Conservation (phyloP, 148 eudicot genomes). For the Chenopodium quinoa region DNA sequence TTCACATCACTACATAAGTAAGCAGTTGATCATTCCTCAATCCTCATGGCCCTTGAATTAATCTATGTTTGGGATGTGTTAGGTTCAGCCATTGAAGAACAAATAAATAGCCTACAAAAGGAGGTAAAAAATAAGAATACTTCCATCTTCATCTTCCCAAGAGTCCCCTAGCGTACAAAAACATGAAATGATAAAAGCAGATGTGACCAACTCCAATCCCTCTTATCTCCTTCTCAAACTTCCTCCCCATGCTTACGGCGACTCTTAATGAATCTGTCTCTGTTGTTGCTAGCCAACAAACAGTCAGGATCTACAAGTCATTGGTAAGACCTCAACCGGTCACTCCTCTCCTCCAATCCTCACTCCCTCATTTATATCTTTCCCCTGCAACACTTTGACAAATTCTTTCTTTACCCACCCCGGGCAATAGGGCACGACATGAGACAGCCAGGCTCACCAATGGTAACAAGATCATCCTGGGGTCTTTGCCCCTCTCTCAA, state of each 20-base stretch:
- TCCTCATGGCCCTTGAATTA: neutral
- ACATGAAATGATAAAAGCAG: neutral
- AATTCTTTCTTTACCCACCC: neutral
- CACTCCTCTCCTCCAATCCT: neutral
- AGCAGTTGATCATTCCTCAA: too few relatives aligned
- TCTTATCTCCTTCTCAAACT: neutral
- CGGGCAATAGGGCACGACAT: neutral
- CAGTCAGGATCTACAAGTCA: neutral
- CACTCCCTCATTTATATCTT: neutral
- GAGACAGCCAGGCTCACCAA: neutral
- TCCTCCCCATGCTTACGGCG: neutral
- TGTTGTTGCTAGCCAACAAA: neutral
- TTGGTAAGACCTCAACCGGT: neutral
- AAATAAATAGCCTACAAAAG: neutral
- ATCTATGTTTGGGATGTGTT: neutral
- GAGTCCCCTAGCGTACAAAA: neutral
- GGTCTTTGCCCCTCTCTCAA: neutral
- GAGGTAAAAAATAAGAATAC: neutral
- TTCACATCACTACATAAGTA: neutral
- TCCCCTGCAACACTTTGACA: neutral
- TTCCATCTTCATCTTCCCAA: neutral
- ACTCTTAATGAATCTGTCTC: neutral
- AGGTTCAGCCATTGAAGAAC: neutral
- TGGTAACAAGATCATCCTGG: neutral
- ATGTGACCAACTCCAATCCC: neutral